Evolutionary conservation across 257 asterid genomes (phyloP).

Genomic region (Lycium barbarum): DNA sequence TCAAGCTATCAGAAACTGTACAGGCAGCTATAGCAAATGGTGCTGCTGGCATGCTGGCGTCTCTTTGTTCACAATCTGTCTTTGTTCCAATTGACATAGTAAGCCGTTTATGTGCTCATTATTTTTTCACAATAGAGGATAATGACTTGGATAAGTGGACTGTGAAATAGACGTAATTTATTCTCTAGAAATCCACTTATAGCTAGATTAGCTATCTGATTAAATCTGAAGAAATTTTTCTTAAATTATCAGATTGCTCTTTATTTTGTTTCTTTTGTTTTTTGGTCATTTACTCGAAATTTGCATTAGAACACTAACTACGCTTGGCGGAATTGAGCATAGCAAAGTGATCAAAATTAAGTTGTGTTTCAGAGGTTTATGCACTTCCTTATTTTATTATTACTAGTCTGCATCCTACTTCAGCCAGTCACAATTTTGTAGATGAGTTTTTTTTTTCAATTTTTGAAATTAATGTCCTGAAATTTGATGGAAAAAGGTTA

Average conservation of each 20-base stretch:
- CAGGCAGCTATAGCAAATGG: constrained; percentile 93
- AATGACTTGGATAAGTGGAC: neutral
- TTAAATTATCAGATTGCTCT: constrained; percentile 18
- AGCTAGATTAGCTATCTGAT: constrained; percentile 1
- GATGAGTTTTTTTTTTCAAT: neutral
- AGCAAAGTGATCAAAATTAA: neutral
- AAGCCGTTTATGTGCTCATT: constrained; percentile 38
- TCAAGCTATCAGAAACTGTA: constrained; percentile 80
- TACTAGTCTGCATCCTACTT: neutral
- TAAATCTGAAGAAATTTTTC: neutral
- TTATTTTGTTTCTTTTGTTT: neutral
- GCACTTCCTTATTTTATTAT: constrained; percentile 3
- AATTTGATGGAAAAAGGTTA: constrained; percentile 67
- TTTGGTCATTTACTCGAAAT: constrained; percentile 14
- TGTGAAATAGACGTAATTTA: neutral
- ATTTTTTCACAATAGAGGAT: neutral
- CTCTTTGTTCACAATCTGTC: constrained; percentile 82
- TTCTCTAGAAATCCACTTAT: neutral
- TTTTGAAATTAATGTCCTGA: constrained; percentile 28
- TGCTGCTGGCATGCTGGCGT: constrained; percentile 85
- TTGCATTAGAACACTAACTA: constrained; percentile 7
- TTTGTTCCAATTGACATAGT: constrained; percentile 96
- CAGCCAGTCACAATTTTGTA: constrained; percentile 18
- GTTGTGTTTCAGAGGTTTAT: neutral
- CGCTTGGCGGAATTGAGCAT: neutral